Evolutionary conservation across 225 moss, liverwort and hornwort genomes (phyloP).

Genomic region (Pseudisothecium myosuroides): DNA sequence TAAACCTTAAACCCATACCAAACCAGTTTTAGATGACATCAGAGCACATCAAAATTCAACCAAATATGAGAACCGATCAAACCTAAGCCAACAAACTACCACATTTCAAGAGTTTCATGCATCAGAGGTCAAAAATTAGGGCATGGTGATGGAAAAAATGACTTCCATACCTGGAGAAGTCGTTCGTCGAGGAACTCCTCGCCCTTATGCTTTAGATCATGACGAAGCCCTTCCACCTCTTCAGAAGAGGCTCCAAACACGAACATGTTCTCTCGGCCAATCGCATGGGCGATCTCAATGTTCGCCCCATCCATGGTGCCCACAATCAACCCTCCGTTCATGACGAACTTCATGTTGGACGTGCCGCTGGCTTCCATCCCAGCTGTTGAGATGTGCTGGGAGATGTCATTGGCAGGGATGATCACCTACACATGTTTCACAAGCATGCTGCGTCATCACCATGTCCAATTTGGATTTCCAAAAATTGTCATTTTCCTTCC

Average conservation of each 20-base stretch:
- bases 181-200: conserved; percentile 25
- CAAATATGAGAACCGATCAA: neutral
- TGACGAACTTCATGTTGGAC: conserved; percentile 81
- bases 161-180: neutral
- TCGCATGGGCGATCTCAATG: conserved; percentile 58
- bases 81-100: neutral
- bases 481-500: neutral
- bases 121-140: neutral
- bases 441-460: neutral
- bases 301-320: conserved; percentile 80
- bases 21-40: neutral
- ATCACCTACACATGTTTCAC: conserved; percentile 19
- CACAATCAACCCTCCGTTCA: conserved; percentile 69
- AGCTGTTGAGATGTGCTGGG: conserved; percentile 72
- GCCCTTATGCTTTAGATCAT: conserved; percentile 19
- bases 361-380: conserved; percentile 89
- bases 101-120: neutral
- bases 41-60: neutral
- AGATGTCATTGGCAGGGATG: conserved; percentile 69
- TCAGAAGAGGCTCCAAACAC: conserved; percentile 49
- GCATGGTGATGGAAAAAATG: neutral
- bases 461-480: neutral
- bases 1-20: neutral
- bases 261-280: conserved; percentile 60
- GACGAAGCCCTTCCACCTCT: conserved; percentile 45